Evolutionary conservation across 2,329 filamentous ascomycete genomes (phyloP).

Genomic region (Fusarium proliferatum): DNA sequence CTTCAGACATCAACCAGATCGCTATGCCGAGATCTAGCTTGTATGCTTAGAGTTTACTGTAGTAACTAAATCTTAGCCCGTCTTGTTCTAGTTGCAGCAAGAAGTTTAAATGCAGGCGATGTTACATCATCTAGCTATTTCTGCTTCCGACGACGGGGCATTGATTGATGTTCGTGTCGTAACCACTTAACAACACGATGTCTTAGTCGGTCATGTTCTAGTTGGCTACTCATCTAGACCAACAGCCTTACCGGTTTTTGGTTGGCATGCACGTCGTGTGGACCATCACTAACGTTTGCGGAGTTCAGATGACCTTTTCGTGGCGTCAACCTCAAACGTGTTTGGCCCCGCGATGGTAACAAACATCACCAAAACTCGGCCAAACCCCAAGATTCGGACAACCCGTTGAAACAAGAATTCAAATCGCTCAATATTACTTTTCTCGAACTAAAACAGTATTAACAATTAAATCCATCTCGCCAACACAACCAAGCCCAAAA

Average conservation of each 20-base stretch:
- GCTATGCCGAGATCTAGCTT: rapidly evolving
- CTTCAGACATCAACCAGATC: too few relatives aligned
- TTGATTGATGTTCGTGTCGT: too few relatives aligned
- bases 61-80: neutral
- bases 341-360: neutral
- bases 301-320: neutral
- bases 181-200: too few relatives aligned
- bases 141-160: neutral
- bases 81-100: neutral
- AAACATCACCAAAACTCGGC: neutral
- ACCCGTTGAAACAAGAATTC: rapidly evolving
- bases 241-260: rapidly evolving
- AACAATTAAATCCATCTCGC: neutral
- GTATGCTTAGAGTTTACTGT: rapidly evolving
- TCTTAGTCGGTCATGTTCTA: too few relatives aligned
- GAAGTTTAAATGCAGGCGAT: rapidly evolving
- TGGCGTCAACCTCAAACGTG: neutral
- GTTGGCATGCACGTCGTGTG: rapidly evolving
- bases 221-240: rapidly evolving
- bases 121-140: neutral
- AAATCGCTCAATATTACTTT: rapidly evolving
- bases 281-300: too few relatives aligned
- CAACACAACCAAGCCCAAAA: neutral
- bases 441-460: neutral
- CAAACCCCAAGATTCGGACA: too few relatives aligned